Evolutionary conservation across 2,329 filamentous ascomycete species (phyloP).

Genomic region (Lecanicillium sp.): DNA sequence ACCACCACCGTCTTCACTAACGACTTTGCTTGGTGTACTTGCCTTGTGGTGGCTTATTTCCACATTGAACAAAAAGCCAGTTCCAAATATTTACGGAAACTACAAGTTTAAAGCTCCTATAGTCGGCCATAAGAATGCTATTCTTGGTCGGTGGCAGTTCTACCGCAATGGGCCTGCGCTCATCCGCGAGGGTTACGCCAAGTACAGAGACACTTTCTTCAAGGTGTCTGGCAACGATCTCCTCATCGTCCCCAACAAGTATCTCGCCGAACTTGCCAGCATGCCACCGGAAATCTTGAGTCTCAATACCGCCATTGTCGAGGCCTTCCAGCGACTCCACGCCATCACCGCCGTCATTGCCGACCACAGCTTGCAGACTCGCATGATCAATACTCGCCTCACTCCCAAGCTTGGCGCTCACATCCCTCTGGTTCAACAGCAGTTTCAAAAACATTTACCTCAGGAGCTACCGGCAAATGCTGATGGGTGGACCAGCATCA

Average conservation of each 20-base stretch:
- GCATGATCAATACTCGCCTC: not conserved
- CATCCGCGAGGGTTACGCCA: constrained; percentile 3
- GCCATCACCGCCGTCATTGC: constrained; percentile 4
- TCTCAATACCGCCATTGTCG: constrained; percentile 5
- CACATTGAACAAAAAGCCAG: not conserved
- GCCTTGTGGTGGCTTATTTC: constrained; percentile 1
- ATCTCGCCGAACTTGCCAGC: constrained; percentile 1
- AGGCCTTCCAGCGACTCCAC: constrained; percentile 2
- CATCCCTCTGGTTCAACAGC: not conserved
- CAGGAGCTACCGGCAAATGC: not conserved
- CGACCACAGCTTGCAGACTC: constrained; percentile 5
- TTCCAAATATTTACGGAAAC: constrained; percentile 1
- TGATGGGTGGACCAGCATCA: constrained; percentile 1
- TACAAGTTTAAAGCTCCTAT: constrained; percentile 4
- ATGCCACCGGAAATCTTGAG: constrained; percentile 4
- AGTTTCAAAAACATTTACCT: not conserved
- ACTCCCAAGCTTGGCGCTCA: not conserved
- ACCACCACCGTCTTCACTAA: not conserved
- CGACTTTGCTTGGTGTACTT: not conserved
- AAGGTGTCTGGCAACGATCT: constrained; percentile 3
- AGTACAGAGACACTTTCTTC: constrained; percentile 4
- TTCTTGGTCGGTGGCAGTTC: constrained; percentile 4
- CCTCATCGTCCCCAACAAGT: constrained; percentile 3
- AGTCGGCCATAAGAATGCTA: not conserved
- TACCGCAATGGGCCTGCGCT: constrained; percentile 2